Percentiles rank a stretch among this genome's conserved stretches.
Conservation (phyloP, 164 flowering plant species). For the Pachysandra terminalis region DNA sequence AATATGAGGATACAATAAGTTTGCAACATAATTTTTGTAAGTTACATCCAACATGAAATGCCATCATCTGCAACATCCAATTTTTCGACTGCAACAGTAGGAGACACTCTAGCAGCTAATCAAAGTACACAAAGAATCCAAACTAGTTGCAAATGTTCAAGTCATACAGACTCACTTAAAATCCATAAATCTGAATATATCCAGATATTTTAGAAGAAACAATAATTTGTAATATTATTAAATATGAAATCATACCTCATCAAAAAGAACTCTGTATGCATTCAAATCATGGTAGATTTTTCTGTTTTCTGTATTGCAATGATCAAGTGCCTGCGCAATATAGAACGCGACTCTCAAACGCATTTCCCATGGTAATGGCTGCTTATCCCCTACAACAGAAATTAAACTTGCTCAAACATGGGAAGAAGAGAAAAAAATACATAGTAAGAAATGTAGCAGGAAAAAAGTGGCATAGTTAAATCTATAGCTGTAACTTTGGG, state of each 20-base stretch:
- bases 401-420: neutral
- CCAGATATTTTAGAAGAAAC: too few species aligned
- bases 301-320: slow-evolving; percentile 59
- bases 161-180: neutral
- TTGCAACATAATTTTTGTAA: neutral
- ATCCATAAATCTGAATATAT: neutral
- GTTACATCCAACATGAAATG: neutral
- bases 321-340: slow-evolving; percentile 81
- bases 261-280: slow-evolving; percentile 90
- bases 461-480: neutral
- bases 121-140: neutral
- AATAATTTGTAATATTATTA: neutral
- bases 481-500: too few species aligned
- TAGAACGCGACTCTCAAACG: slow-evolving; percentile 76
- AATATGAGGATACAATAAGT: too few species aligned
- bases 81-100: neutral
- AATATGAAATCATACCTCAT: slow-evolving; percentile 52
- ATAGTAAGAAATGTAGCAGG: neutral
- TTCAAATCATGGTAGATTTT: slow-evolving; percentile 88
- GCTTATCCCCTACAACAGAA: slow-evolving; percentile 67
- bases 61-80: neutral
- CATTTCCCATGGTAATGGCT: slow-evolving; percentile 95
- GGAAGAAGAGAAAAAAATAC: neutral
- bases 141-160: neutral
- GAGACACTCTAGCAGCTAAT: neutral